Percentiles rank a stretch among this genome's conserved stretches.
These are phyloP conservation scores for Geotrichum citri-aurantii DNA, from an alignment of 1,139 yeast genomes.

Conservation along the genomic window DNA sequence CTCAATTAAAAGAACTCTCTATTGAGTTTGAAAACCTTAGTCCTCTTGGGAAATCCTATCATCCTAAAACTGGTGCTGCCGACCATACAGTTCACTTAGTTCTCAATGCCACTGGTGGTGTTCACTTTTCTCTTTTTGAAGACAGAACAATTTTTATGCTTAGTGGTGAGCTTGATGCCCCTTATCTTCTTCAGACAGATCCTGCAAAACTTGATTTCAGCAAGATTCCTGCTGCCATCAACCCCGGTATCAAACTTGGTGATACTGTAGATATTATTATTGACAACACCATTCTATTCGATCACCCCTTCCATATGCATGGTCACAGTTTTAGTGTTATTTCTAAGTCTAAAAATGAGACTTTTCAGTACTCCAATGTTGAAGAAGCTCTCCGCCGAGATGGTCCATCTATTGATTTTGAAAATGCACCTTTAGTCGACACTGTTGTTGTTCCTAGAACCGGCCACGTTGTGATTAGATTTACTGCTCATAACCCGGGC, in stretches of 20 bases:
- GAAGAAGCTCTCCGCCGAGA: conserved; percentile 36
- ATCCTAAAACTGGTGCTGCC: conserved; percentile 22
- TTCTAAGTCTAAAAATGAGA: not conserved
- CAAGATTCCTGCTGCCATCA: conserved; percentile 20
- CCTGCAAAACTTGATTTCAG: conserved; percentile 11
- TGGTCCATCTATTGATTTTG: conserved; percentile 52
- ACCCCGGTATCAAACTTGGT: conserved; percentile 28
- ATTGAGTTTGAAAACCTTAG: conserved; percentile 3
- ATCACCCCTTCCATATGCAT: conserved; percentile 40
- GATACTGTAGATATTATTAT: conserved; percentile 36
- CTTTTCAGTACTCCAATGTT: conserved; percentile 12
- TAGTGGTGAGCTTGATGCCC: conserved; percentile 10
- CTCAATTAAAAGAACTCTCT: not conserved
- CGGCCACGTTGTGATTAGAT: conserved; percentile 22
- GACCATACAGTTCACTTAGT: conserved; percentile 28
- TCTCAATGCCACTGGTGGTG: conserved; percentile 32
- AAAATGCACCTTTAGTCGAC: conserved; percentile 37
- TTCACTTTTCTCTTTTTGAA: conserved; percentile 33
- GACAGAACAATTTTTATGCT: conserved; percentile 4
- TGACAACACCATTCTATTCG: conserved; percentile 31
- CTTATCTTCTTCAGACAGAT: conserved; percentile 10
- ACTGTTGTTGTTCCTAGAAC: conserved; percentile 54
- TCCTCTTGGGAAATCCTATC: conserved; percentile 11
- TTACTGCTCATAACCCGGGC: conserved; percentile 29
- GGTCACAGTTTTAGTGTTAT: conserved; percentile 37